These are phyloP conservation scores for Heimioporus sp. DNA, from an alignment of 768 basidiomycete genomes.

Conservation along the genomic window DNA sequence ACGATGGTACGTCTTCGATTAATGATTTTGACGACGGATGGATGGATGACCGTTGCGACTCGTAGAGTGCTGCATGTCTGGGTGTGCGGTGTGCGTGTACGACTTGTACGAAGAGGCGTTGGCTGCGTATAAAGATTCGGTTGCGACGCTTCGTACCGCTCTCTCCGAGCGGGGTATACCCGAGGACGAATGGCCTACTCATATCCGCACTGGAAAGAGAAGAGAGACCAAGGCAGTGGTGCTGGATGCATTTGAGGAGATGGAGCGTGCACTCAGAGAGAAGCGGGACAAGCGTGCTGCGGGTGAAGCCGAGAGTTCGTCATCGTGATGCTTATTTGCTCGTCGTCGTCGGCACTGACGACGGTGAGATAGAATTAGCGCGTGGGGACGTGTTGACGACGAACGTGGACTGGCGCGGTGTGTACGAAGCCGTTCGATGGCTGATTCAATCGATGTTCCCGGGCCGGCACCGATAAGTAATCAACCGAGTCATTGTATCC, in stretches of 20 bases:
- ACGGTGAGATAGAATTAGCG: background rate
- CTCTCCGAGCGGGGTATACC: conserved; percentile 51
- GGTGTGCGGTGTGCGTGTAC: conserved; percentile 90
- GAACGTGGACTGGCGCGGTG: too few relatives aligned
- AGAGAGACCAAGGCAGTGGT: conserved; percentile 32
- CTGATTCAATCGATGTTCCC: too few relatives aligned
- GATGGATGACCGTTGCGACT: background rate
- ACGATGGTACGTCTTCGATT: conserved; percentile 51
- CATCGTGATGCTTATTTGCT: conserved; percentile 24
- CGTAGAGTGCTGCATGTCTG: conserved; percentile 92
- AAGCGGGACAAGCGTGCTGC: conserved; percentile 37
- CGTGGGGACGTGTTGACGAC: too few relatives aligned
- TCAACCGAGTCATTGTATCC: too few relatives aligned
- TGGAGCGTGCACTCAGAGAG: conserved; percentile 56
- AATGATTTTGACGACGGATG: background rate
- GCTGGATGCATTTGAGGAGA: conserved; percentile 69
- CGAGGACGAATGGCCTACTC: conserved; percentile 62
- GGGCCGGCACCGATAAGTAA: too few relatives aligned
- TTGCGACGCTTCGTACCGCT: conserved; percentile 47
- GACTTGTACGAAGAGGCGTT: conserved; percentile 81
- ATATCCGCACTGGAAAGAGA: conserved; percentile 33
- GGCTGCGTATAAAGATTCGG: conserved; percentile 54
- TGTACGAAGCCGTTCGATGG: too few relatives aligned
- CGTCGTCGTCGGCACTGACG: conserved; percentile 9
- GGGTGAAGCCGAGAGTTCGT: conserved; percentile 37